Conservation (phyloP, 2,329 filamentous ascomycete genomes). For the Neonectria coccinea region DNA sequence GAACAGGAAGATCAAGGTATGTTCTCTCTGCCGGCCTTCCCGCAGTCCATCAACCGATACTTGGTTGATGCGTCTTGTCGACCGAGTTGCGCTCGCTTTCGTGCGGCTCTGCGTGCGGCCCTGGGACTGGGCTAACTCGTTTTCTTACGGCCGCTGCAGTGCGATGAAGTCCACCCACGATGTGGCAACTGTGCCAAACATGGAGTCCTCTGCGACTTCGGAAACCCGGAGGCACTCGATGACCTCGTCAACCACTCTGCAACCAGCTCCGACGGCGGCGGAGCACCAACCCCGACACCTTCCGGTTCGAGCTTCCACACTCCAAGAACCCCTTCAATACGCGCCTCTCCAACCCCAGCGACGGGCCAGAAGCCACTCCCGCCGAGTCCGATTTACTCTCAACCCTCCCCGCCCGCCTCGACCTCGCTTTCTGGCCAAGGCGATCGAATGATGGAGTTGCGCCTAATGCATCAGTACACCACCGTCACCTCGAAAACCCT, state of each 20-base stretch:
- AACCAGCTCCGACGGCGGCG: constrained; percentile 45
- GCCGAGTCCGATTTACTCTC: constrained; percentile 51
- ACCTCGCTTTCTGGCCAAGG: constrained; percentile 50
- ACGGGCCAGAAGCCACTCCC: constrained; percentile 43
- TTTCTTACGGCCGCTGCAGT: constrained; percentile 54
- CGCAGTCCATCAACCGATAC: constrained; percentile 22
- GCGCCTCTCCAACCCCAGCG: constrained; percentile 35
- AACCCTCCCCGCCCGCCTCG: constrained; percentile 44
- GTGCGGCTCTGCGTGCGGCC: constrained; percentile 3
- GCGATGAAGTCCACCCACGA: constrained; percentile 73
- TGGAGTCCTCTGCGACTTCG: constrained; percentile 74
- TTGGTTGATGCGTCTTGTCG: constrained; percentile 16
- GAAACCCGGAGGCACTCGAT: constrained; percentile 61
- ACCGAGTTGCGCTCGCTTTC: constrained; percentile 8
- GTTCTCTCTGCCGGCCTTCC: constrained; percentile 24
- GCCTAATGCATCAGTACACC: constrained; percentile 74
- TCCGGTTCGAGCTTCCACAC: constrained; percentile 35
- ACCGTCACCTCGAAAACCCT: constrained; percentile 71
- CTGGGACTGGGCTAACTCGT: constrained; percentile 30
- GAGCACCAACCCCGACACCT: constrained; percentile 42
- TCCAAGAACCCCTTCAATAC: constrained; percentile 42
- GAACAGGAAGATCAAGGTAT: constrained; percentile 76
- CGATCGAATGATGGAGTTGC: constrained; percentile 68
- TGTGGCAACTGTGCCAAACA: constrained; percentile 77
- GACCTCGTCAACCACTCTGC: constrained; percentile 54